phyloP scores from a whole-genome alignment of 768 basidiomycete genomes.

The Trametes meyenii region DNA sequence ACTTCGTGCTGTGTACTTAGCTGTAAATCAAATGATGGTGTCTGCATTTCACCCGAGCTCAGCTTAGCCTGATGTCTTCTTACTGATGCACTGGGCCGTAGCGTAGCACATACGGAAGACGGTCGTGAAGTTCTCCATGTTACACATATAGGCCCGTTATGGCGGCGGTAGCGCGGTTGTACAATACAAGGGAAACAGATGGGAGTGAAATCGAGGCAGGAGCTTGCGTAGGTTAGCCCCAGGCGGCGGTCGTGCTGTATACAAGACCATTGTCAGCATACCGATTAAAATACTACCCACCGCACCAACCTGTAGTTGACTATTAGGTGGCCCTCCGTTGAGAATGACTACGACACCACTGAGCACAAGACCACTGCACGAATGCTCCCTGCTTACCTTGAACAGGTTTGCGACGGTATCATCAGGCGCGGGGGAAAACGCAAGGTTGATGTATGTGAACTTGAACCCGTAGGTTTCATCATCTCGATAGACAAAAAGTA shows the following conservation, averaged over 20 bases:
- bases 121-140: background rate
- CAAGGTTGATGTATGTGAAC: constrained; percentile 81
- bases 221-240: constrained; percentile 43
- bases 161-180: background rate
- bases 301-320: constrained; percentile 62
- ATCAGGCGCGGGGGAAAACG: constrained; percentile 78
- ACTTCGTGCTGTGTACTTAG: background rate
- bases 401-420: constrained; percentile 73
- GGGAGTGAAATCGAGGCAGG: background rate
- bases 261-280: background rate
- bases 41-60: too few relatives aligned
- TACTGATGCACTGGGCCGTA: too few relatives aligned
- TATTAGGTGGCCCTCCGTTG: constrained; percentile 64
- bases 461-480: constrained; percentile 27
- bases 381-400: constrained; percentile 47
- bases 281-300: background rate
- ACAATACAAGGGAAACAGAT: background rate
- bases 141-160: background rate
- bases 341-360: constrained; percentile 48
- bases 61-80: background rate
- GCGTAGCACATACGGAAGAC: background rate
- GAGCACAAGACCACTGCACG: background rate
- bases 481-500: background rate
- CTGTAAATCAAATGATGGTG: background rate
- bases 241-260: constrained; percentile 59